phyloP scores from a whole-genome alignment of 139 green algal genomes.

The Picochlorum costavermella region DNA sequence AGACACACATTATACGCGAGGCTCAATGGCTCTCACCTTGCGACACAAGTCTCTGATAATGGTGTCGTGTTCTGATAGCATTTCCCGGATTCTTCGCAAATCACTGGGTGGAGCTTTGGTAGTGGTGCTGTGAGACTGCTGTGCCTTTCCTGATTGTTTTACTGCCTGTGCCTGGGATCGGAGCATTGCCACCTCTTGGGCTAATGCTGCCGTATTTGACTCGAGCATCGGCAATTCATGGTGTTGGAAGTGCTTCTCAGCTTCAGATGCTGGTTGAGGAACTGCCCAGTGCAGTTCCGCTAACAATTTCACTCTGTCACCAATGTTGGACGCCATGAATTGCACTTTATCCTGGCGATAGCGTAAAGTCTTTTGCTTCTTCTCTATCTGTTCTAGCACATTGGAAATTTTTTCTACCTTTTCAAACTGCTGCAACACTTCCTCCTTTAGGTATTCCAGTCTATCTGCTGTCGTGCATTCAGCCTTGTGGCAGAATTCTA shows the following conservation, averaged over 20 bases:
- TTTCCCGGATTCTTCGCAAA: conserved; percentile 31
- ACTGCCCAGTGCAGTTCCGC: conserved; percentile 53
- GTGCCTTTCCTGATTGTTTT: neutral
- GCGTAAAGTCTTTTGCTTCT: conserved; percentile 1
- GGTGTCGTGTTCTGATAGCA: conserved; percentile 12
- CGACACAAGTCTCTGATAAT: neutral
- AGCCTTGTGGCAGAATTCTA: conserved; percentile 38
- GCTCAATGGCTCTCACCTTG: neutral
- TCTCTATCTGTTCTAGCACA: neutral
- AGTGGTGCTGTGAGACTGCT: neutral
- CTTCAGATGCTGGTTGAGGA: conserved; percentile 34
- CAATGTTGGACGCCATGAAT: conserved; percentile 10
- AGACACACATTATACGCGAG: no score
- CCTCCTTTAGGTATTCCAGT: neutral
- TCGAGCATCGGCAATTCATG: conserved; percentile 29
- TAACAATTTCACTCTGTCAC: conserved; percentile 27
- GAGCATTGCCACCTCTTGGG: neutral
- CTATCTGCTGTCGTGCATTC: conserved; percentile 29
- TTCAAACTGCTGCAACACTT: conserved; percentile 4
- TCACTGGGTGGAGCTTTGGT: conserved; percentile 14
- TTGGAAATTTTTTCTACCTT: conserved; percentile 3
- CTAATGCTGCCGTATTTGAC: neutral
- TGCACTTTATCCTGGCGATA: neutral
- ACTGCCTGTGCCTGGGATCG: neutral
- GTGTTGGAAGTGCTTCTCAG: conserved; percentile 30